These are phyloP conservation scores for Speleostelium caveatum DNA, from an alignment of 78 protist genomes.

Conservation along the genomic window DNA sequence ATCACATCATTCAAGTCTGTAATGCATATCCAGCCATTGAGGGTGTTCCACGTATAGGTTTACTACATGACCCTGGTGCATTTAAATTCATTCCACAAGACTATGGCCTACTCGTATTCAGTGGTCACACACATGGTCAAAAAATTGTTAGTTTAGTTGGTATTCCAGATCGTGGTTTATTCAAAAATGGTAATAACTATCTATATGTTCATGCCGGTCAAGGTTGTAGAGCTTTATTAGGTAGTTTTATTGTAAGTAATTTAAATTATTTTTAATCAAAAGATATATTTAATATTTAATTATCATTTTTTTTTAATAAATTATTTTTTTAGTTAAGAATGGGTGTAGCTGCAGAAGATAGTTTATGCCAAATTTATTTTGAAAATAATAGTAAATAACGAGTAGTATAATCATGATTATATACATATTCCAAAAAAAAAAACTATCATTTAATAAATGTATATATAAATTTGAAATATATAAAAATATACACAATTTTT, in stretches of 20 bases:
- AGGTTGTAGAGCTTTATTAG: conserved; percentile 56
- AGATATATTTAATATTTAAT: no score
- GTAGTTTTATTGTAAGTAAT: conserved; percentile 27
- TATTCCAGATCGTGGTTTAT: conserved; percentile 74
- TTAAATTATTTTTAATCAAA: not conserved
- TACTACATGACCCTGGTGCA: conserved; percentile 83
- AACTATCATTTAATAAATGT: no score
- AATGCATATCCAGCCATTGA: conserved; percentile 48
- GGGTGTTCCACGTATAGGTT: conserved; percentile 58
- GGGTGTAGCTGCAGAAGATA: conserved; percentile 67
- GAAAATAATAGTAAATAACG: no score
- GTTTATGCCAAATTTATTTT: conserved; percentile 59
- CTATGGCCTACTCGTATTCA: conserved; percentile 41
- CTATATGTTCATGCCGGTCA: conserved; percentile 80
- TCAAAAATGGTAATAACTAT: conserved; percentile 64
- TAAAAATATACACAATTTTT: no score
- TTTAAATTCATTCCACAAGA: conserved; percentile 80
- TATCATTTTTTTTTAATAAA: not conserved
- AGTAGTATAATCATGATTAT: no score
- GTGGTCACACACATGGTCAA: conserved; percentile 88
- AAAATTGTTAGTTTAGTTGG: conserved; percentile 62
- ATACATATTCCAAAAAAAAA: no score
- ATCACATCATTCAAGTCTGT: conserved; percentile 36
- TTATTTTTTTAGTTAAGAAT: conserved; percentile 16
- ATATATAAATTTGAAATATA: no score